Evolutionary conservation across 2,329 filamentous ascomycete species (phyloP), one percentile per base, ranked within the genome.

Genomic region (Penicillium sp.): DNA sequence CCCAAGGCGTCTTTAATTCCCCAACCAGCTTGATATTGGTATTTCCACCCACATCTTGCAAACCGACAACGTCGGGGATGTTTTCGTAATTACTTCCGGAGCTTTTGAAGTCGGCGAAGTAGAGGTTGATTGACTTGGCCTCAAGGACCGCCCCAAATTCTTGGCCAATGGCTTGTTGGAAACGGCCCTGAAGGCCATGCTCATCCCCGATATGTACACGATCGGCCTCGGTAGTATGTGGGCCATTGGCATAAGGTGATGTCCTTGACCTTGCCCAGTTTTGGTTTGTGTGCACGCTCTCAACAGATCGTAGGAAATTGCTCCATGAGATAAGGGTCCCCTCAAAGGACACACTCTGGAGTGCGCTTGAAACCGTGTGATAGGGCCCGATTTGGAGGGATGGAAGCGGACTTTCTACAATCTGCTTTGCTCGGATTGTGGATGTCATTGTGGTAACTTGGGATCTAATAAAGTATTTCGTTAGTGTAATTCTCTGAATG

Each of bases 201-300:
- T 49, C 47, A 39, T 49, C 31, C 6, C 31, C 60, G 19, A 61
- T 44, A 44, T 27, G 23, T 17, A 27, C 23, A 2, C 42, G 42
- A 27, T 10, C 21, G 42, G 23, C 2, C 6, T 27, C 21, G 7
- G 42, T 43, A 3, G 41, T 10, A 12, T 27, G 42, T 0, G 25
- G 42, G 42, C 42, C 42, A 27, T 23, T 17, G 42, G 42, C 15
- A 27, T 44, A 27, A 9, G 15, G 23, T 44, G 42, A 44, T 27
- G 42, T 44, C 9, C 21, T 44, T 44, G 13, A 6, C 15, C 42
- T 44, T 9, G 42, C 23, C 42, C 23, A 44, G 4, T 44, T 44
- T 27, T 44, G 42, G 4, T n/a, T 44, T 44, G 2, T 12, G 23
- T 44, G 21, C 9, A 4, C 19, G 1, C 4, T 7, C 21, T 23